Evolutionary conservation across 257 asterid species (phyloP).

Genomic region (Leonotis leonurus): DNA sequence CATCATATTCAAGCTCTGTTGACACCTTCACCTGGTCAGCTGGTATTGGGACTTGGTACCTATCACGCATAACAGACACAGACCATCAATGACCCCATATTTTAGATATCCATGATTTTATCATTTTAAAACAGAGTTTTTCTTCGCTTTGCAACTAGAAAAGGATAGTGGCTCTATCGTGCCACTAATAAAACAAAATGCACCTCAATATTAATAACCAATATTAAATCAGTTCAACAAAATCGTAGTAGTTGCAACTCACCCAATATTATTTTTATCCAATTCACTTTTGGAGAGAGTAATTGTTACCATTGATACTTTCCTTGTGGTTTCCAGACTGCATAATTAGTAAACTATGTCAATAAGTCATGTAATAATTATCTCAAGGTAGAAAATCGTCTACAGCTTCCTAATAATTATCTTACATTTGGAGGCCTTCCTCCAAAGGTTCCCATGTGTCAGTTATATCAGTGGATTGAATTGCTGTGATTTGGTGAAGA

Average conservation of each 20-base stretch:
- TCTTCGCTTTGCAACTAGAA: background rate
- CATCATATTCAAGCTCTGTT: constrained; percentile 66
- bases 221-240: background rate
- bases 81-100: background rate
- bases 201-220: background rate
- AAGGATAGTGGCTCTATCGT: background rate
- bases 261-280: constrained; percentile 69
- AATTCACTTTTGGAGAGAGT: constrained; percentile 71
- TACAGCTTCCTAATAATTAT: background rate
- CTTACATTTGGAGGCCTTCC: constrained; percentile 96
- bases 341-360: constrained; percentile 16
- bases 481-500: constrained; percentile 79
- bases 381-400: background rate
- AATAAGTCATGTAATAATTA: constrained; percentile 4
- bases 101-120: background rate
- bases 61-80: constrained; percentile 17
- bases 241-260: constrained; percentile 21
- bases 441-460: constrained; percentile 99
- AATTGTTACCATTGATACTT: constrained; percentile 83
- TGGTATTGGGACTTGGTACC: constrained; percentile 89
- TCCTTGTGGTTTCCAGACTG: constrained; percentile 89
- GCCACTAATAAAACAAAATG: background rate
- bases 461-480: constrained; percentile 81
- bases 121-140: background rate
- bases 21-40: constrained; percentile 84